Conservation (phyloP, 768 basidiomycete species). For the Leccinum disarticulatum region DNA sequence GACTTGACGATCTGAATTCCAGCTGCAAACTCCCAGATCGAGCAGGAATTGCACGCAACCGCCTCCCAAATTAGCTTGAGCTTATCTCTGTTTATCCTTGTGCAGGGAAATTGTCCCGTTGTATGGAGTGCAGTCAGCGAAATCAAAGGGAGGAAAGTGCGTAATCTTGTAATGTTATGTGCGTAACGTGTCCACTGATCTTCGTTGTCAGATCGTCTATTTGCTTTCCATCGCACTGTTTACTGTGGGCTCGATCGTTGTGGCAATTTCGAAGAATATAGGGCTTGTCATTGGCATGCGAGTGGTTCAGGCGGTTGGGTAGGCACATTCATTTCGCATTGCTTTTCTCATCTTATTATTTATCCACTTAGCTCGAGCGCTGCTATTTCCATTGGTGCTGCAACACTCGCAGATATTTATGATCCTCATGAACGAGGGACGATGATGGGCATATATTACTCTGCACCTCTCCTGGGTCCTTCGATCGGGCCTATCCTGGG, state of each 20-base stretch:
- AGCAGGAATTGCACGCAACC: constrained; percentile 59
- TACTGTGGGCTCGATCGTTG: constrained; percentile 54
- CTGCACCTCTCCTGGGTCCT: constrained; percentile 75
- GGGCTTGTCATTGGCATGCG: constrained; percentile 66
- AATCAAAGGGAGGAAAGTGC: constrained; percentile 70
- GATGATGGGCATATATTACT: constrained; percentile 82
- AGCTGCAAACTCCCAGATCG: constrained; percentile 71
- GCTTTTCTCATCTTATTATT: not conserved
- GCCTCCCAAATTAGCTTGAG: constrained; percentile 63
- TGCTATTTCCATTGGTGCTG: constrained; percentile 66
- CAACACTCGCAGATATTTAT: constrained; percentile 77
- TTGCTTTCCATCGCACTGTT: constrained; percentile 52
- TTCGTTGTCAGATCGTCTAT: constrained; percentile 48
- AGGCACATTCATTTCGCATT: constrained; percentile 12
- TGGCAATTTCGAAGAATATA: constrained; percentile 57
- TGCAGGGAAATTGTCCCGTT: constrained; percentile 56
- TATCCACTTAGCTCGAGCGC: constrained; percentile 51
- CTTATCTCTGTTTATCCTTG: constrained; percentile 67
- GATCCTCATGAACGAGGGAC: constrained; percentile 73
- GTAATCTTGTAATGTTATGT: constrained; percentile 6
- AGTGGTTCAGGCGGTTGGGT: constrained; percentile 64
- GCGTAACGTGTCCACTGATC: not conserved
- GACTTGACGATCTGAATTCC: not conserved
- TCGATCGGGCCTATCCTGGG: constrained; percentile 69
- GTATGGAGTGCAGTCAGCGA: constrained; percentile 40